phyloP scores from a whole-genome alignment of 495 filamentous ascomycete genomes.

The Pyrenula aspistea region DNA sequence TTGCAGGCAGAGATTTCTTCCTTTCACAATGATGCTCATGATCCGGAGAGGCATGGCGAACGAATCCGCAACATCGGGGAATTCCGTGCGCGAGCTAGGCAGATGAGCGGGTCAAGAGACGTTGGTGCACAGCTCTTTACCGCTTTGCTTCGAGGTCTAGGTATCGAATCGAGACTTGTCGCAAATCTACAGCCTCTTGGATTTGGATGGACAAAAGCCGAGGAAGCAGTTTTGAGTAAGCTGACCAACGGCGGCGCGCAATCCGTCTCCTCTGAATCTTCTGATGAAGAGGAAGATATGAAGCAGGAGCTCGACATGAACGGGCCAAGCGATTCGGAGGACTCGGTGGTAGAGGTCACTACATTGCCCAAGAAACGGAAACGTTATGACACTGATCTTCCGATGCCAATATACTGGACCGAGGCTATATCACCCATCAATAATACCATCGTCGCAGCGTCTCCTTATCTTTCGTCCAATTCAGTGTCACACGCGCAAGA shows the following conservation, averaged over 20 bases:
- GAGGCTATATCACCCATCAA: constrained; percentile 76
- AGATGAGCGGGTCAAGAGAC: constrained; percentile 74
- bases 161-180: constrained; percentile 68
- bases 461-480: constrained; percentile 57
- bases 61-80: constrained; percentile 48
- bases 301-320: constrained; percentile 4
- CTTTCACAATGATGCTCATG: constrained; percentile 49
- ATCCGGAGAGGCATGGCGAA: constrained; percentile 61
- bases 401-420: constrained; percentile 85
- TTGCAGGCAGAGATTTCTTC: constrained; percentile 52
- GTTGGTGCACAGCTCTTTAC: constrained; percentile 86
- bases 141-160: constrained; percentile 70
- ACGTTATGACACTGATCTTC: constrained; percentile 52
- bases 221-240: constrained; percentile 27
- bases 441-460: constrained; percentile 65
- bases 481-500: constrained; percentile 56
- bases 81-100: constrained; percentile 55
- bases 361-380: constrained; percentile 15
- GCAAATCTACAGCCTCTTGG: constrained; percentile 78
- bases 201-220: constrained; percentile 81
- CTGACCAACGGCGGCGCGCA: constrained; percentile 1
- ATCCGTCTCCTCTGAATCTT: background rate
- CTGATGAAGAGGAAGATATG: constrained; percentile 1
- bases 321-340: constrained; percentile 4
- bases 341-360: constrained; percentile 30